Evolutionary conservation across 352 stramenopile species (phyloP), one percentile per base, ranked within the genome.

Genomic region (Peronosclerospora sorghi): DNA sequence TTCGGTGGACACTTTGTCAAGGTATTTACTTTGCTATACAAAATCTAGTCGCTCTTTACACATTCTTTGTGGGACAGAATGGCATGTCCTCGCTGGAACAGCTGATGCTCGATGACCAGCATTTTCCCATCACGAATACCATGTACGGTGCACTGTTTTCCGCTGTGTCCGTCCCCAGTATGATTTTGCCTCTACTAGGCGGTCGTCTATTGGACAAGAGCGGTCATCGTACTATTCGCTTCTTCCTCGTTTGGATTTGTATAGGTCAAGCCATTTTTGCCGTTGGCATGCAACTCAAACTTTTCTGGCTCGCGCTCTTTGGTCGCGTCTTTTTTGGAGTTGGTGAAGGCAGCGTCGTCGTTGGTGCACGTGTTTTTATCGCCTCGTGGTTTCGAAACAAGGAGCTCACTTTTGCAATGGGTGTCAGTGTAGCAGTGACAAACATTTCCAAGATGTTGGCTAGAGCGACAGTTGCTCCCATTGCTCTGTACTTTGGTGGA

Each of bases 391-490:
- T 92, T 50, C 57, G 72, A 29, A 69, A 83, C 48, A 65, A 56
- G 14, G 80, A 92, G 53, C 66, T 94, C n/a, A 91, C 78, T 8
- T 94, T 91, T 34, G 81, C 81, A 29, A 88, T 94, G 74, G 85
- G 85, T 26, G 79, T 93, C 9, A 80, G 57, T 30, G 83, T 96
- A n/a, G 83, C 79, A 10, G 51, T 92, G 27, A 92, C 85, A n/a
- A 95, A 94, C 51, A 47, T 95, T 8, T 87, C 73, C 46, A 95
- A 95, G 73, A 96, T 94, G 71, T 44, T 94, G n/a, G 83, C 84
- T 10, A 94, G 94, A 58, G 62, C 84, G 0, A 93, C 80, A 5
- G 77, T 93, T 15, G 84, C 80, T 9, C 84, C 85, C 0, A 70
- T 95, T 23, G 82, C 83, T 1, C 54, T 92, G 12, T 76, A 86